These are phyloP conservation scores for Tuber melanosporum DNA, from an alignment of 495 filamentous ascomycete genomes.

Conservation along the genomic window DNA sequence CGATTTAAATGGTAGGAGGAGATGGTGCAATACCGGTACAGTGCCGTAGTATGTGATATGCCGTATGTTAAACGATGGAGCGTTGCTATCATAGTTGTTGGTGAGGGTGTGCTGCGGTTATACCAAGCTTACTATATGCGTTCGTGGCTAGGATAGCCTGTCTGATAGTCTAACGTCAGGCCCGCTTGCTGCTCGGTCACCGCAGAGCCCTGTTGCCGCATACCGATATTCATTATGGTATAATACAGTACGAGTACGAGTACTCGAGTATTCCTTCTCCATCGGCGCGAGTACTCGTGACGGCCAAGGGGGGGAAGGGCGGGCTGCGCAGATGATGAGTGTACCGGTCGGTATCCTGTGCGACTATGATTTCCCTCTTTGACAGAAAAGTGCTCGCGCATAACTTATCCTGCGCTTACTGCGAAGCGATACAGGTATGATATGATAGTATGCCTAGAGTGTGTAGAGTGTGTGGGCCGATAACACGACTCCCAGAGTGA, in stretches of 20 bases:
- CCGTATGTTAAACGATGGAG: neutral
- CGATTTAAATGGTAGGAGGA: neutral
- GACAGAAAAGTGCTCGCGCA: neutral
- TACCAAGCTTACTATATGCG: neutral
- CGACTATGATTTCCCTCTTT: neutral
- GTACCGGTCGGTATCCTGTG: neutral
- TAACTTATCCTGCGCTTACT: neutral
- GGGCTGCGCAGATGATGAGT: neutral
- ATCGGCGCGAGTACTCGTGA: neutral
- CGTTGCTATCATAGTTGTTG: neutral
- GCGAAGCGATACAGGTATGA: neutral
- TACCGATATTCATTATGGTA: neutral
- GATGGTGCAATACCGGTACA: neutral
- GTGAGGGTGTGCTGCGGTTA: constrained; percentile 1
- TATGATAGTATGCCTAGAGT: neutral
- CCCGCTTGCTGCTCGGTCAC: neutral
- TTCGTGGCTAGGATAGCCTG: neutral
- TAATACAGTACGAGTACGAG: too few relatives aligned
- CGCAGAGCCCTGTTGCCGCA: neutral
- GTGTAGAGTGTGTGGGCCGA: neutral
- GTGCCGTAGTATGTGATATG: neutral
- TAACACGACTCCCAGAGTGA: neutral
- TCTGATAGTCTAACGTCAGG: neutral
- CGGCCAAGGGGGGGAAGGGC: neutral
- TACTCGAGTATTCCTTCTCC: too few relatives aligned